These are phyloP conservation scores for Avena atlantica DNA, from an alignment of 176 grass and related monocot genomes.

Conservation along the genomic window DNA sequence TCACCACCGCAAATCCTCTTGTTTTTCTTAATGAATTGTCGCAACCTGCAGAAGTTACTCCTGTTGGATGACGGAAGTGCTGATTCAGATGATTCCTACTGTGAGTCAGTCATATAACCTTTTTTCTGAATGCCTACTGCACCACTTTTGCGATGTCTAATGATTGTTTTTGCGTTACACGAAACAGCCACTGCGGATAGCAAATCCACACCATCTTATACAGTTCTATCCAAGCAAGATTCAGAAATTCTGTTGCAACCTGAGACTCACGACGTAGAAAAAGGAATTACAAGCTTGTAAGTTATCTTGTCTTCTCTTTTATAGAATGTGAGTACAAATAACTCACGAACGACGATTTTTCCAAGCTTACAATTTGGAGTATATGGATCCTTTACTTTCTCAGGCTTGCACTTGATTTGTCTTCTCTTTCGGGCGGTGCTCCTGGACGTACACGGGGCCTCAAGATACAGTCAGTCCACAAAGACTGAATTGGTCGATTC, in stretches of 20 bases:
- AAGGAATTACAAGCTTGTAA: slow-evolving; percentile 56
- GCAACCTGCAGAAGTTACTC: slow-evolving; percentile 65
- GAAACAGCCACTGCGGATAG: slow-evolving; percentile 38
- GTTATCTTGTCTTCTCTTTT: background rate
- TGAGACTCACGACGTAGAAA: slow-evolving; percentile 51
- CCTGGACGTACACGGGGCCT: slow-evolving; percentile 80
- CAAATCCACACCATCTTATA: slow-evolving; percentile 40
- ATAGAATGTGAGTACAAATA: background rate
- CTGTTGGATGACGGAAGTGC: slow-evolving; percentile 53
- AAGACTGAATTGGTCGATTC: background rate
- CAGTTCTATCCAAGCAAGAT: slow-evolving; percentile 51
- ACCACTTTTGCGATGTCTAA: background rate
- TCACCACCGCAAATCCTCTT: background rate
- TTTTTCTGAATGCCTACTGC: background rate
- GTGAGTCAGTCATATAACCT: slow-evolving; percentile 41
- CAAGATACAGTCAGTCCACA: slow-evolving; percentile 32
- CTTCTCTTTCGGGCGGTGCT: slow-evolving; percentile 66
- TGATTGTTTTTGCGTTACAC: background rate
- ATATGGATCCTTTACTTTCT: background rate
- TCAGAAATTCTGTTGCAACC: slow-evolving; percentile 61
- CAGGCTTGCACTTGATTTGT: slow-evolving; percentile 62
- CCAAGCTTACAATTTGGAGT: background rate
- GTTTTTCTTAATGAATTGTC: background rate
- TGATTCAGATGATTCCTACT: slow-evolving; percentile 40
- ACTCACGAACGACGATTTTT: background rate